Evolutionary conservation across 805 yeast species (phyloP), one percentile per base, ranked within the genome.

Genomic region (Lipomyces yamanashiensis): DNA sequence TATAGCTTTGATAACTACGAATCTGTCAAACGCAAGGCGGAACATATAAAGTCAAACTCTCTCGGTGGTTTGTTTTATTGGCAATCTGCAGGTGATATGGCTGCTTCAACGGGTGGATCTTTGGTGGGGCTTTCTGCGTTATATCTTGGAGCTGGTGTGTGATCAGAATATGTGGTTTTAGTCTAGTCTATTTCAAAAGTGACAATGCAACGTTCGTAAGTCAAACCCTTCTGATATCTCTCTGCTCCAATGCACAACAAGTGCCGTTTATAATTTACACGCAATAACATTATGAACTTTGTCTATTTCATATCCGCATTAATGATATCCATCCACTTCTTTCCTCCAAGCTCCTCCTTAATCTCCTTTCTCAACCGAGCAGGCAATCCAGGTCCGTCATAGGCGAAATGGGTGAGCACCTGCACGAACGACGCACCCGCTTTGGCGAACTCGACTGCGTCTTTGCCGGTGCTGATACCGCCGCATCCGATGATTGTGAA

Each of bases 351-450:
- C 74, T 88, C 87, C 8, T 74, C 74, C 17, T 83, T 79, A 54
- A 88, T 78, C 71, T 85, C 90, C 64, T 82, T 82, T 65, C 86
- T 85, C 65, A 88, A 79, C 70, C 82, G 80, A 58, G 83, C 78
- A 9, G 87, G 89, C 58, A 90, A 79, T 1, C 96, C 96, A 0
- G 98, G 97, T 0, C 98, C 98, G 73, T 85, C 86, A 80, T 90
- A 93, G 0, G 96, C 97, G 75, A 90, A 90, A 1, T 96, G 86
- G 2, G 98, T 92, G 78, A 92, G 91, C 59, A 92, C 75, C 76
- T 93, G 89, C 54, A 93, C 85, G 74, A 87, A 89, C n/a, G 88
- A 82, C 13, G 98, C 98, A 62, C 98, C 98, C 0, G 97, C 96
- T 72, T 85, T 85, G 40, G 95, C 97, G 76, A 87, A 93, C 69